Evolutionary conservation across 1,139 yeast species (phyloP).

Genomic region (Protomyces gravidus): DNA sequence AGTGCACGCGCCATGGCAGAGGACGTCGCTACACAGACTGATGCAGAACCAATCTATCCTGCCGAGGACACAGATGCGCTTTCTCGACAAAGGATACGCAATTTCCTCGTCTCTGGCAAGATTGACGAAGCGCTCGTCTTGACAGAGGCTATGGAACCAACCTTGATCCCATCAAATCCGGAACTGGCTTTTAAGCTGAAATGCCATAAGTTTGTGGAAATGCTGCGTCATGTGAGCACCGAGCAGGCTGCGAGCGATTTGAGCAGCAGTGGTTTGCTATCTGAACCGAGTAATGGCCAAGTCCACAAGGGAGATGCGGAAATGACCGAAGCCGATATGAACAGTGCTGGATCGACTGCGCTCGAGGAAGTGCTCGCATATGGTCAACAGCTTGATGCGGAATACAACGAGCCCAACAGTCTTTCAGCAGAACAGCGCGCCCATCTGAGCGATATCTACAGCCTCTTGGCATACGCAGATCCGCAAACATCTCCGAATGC

Average conservation of each 20-base stretch:
- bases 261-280: background rate
- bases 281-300: background rate
- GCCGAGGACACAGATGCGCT: conserved; percentile 42
- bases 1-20: conserved; percentile 59
- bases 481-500: conserved; percentile 44
- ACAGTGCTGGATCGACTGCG: conserved; percentile 8
- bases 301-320: background rate
- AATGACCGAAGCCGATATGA: background rate
- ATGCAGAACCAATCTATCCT: conserved; percentile 34
- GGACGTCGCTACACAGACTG: conserved; percentile 42
- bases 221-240: conserved; percentile 39
- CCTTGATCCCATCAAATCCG: conserved; percentile 45
- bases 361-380: conserved; percentile 45
- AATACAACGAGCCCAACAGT: conserved; percentile 40
- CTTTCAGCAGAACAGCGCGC: conserved; percentile 38
- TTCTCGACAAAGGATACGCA: conserved; percentile 52
- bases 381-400: conserved; percentile 49
- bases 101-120: conserved; percentile 47
- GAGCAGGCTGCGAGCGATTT: conserved; percentile 26
- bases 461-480: conserved; percentile 52
- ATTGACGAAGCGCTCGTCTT: conserved; percentile 50
- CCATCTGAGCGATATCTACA: conserved; percentile 46
- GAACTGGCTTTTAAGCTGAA: conserved; percentile 53
- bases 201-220: conserved; percentile 50
- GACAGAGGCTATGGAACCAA: conserved; percentile 48